These are phyloP conservation scores for Aquilaria agallochum DNA, from an alignment of 441 rosid genomes.

Conservation along the genomic window DNA sequence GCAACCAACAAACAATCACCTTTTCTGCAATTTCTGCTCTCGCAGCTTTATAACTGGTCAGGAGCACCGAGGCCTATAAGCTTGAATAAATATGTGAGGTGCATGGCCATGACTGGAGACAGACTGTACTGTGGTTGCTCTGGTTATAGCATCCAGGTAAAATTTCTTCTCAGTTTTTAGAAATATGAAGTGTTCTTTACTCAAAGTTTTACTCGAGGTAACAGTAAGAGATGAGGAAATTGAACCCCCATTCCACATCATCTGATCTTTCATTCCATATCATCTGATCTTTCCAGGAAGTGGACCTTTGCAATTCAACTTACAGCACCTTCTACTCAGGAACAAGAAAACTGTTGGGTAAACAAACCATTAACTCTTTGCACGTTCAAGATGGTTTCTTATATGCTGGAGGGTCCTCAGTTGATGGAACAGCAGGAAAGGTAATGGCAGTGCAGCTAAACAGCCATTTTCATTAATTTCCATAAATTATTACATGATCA, in stretches of 20 bases:
- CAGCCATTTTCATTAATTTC: neutral
- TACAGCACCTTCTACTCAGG: conserved; percentile 41
- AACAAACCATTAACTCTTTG: conserved; percentile 43
- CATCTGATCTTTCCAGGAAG: conserved; percentile 28
- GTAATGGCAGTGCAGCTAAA: conserved; percentile 16
- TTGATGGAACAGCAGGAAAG: conserved; percentile 62
- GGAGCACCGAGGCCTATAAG: conserved; percentile 51
- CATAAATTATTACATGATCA: neutral
- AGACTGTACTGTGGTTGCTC: conserved; percentile 57
- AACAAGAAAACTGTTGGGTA: conserved; percentile 50
- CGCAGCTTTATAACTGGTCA: conserved; percentile 60
- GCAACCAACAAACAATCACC: neutral
- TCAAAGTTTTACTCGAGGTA: too few species aligned
- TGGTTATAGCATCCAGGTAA: conserved; percentile 57
- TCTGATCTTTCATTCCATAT: neutral
- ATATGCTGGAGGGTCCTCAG: conserved; percentile 44
- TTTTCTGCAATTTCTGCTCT: neutral
- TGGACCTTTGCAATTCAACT: conserved; percentile 39
- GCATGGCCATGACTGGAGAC: conserved; percentile 46
- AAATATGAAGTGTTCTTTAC: too few species aligned
- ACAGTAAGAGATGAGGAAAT: neutral
- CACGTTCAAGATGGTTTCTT: conserved; percentile 34
- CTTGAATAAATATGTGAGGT: conserved; percentile 41
- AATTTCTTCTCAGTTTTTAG: neutral
- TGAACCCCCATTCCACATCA: too few species aligned